Conservation (phyloP, 805 yeast species). For the Metschnikowia baotianmanensis region DNA sequence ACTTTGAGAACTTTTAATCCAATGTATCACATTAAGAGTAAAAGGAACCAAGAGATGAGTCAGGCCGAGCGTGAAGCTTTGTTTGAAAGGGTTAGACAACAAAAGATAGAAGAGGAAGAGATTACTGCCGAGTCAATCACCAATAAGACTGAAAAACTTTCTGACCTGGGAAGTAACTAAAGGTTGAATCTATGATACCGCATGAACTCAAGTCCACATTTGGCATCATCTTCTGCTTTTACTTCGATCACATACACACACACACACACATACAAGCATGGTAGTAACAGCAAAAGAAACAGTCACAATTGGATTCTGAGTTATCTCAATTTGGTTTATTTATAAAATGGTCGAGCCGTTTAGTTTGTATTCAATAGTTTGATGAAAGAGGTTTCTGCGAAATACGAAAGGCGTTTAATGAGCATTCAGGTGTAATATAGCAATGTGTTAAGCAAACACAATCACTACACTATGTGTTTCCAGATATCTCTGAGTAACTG, state of each 20-base stretch:
- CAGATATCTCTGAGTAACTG: too few relatives aligned
- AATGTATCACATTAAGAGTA: constrained; percentile 66
- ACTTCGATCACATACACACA: constrained; percentile 14
- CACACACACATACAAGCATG: constrained; percentile 14
- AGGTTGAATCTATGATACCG: not conserved
- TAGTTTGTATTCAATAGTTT: constrained; percentile 5
- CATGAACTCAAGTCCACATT: not conserved
- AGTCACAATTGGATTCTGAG: too few relatives aligned
- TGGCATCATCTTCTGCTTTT: not conserved
- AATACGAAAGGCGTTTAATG: constrained; percentile 3
- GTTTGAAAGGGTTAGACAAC: constrained; percentile 35
- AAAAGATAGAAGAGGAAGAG: constrained; percentile 14
- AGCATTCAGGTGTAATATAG: not conserved
- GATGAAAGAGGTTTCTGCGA: not conserved
- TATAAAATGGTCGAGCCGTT: constrained; percentile 13
- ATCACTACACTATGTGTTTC: too few relatives aligned
- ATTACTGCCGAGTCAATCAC: constrained; percentile 11
- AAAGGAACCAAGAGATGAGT: constrained; percentile 59
- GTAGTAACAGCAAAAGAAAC: too few relatives aligned
- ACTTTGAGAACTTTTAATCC: constrained; percentile 48
- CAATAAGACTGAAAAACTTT: constrained; percentile 11
- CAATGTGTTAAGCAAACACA: too few relatives aligned
- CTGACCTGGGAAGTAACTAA: constrained; percentile 4
- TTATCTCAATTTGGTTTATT: too few relatives aligned
- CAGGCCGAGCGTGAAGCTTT: constrained; percentile 51